Base-by-base conservation (phyloP, 352 stramenopile genomes). In the Globisporangium nunn region DNA sequence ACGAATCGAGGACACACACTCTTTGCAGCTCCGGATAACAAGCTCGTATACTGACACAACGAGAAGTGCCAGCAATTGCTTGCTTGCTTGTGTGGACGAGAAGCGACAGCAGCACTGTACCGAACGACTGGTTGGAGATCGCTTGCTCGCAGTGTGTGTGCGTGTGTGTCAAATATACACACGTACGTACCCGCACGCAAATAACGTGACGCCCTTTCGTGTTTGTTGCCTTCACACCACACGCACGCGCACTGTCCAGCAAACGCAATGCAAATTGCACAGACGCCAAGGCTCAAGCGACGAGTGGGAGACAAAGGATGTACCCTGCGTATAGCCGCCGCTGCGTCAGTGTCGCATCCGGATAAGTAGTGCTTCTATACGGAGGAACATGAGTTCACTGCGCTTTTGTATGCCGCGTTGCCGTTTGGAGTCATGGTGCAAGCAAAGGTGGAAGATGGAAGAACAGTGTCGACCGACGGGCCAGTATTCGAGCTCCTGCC, bases 391-490 rank as follows among this genome's bases (percentile, higher is more conserved):
- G 2, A 2, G n/a, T 46, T 46, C 6, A 18, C 12, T 46, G 14
- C 40, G 40, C 11, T 46, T 12, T 46, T 46, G 40, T 18, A 18
- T 46, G 33, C 33, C 5, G 33, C 33, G 41, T 50, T 50, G 40
- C 46, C 46, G 44, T 56, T 57, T 46, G 23, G 23, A 23, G 23
- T 23, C 23, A 23, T 23, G 41, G 6, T 46, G 31, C 46, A 61
- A 40, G 48, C 55, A 31, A 52, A 15, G 50, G 53, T 35, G 54
- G 48, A 51, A 40, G 46, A 46, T 33, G 53, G 41, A 64, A 49
- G 37, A 62, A 61, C 40, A 31, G 41, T 52, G 57, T 68, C 62
- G 53, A 49, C 33, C 17, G 31, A 4, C 23, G 6, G 18, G 18
- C 50, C 44, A 56, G 17, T 46, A 52, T 56, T 59, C 49, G 35